Conservation (phyloP, 768 basidiomycete species). For the Tubosaeta sp. region DNA sequence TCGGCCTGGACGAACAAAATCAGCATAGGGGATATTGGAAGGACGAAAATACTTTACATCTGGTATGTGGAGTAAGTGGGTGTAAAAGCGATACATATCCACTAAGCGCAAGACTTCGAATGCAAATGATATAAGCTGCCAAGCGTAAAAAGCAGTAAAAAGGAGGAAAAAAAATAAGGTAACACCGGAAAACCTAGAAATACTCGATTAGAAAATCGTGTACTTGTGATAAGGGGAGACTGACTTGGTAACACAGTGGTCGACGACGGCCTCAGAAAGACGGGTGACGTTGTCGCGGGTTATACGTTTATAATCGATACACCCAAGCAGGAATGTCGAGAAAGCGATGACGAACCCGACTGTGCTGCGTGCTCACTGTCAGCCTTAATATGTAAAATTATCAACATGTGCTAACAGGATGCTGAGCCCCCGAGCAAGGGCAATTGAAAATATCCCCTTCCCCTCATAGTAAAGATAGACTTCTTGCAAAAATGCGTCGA, state of each 20-base stretch:
- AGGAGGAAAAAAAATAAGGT: constrained; percentile 80
- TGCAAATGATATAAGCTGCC: constrained; percentile 81
- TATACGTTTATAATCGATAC: constrained; percentile 87
- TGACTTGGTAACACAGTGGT: constrained; percentile 80
- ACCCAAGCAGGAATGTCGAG: constrained; percentile 93
- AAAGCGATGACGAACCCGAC: constrained; percentile 98
- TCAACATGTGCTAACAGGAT: constrained; percentile 68
- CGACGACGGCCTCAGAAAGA: constrained; percentile 79
- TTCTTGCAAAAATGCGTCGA: constrained; percentile 93
- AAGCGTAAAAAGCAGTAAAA: constrained; percentile 84
- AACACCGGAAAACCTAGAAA: constrained; percentile 72
- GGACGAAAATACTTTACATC: constrained; percentile 57
- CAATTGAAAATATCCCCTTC: constrained; percentile 95
- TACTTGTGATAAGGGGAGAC: constrained; percentile 20
- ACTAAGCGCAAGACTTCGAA: constrained; percentile 73
- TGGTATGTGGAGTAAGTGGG: constrained; percentile 87
- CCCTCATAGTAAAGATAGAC: constrained; percentile 96
- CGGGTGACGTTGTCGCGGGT: constrained; percentile 60
- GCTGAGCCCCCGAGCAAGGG: constrained; percentile 85
- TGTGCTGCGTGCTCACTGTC: constrained; percentile 56
- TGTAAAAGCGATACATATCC: constrained; percentile 96
- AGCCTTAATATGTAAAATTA: constrained; percentile 16
- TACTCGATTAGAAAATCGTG: constrained; percentile 13
- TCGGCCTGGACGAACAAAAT: constrained; percentile 67
- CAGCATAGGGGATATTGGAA: constrained; percentile 1